Base-by-base conservation (phyloP, 768 basidiomycete genomes). In the Suillus spraguei region DNA sequence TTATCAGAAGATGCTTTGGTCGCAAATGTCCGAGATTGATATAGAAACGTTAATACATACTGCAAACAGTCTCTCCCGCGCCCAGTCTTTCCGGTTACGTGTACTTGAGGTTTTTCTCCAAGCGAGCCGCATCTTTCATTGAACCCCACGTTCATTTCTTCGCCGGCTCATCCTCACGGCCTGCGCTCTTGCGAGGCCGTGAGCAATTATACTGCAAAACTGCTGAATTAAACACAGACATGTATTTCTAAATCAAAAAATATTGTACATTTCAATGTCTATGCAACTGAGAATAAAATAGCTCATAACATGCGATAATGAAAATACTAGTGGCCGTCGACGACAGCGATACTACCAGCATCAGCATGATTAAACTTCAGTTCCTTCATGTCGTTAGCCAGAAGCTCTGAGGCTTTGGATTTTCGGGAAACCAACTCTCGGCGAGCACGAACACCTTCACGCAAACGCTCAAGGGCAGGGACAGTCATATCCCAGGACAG, bases 401-500 rank as follows among this genome's bases (percentile, higher is more conserved):
- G 11, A 8, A 41, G 16, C 24, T 65, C 63, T 32, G 32, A 7
- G 52, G 69, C 70, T 38, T 61, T 66, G 2, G 74, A 63, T 20
- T 66, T 67, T 64, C 72, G 77, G 53, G 78, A 78, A 24, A 87
- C 73, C 39, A 81, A 75, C 54, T 79, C 80, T 69, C 91, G 79
- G 62, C 97, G 87, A 39, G 88, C 91, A 60, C 84, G 87, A 5
- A 99, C 95, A 60, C 91, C 97, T 70, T 88, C 85, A n/a, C 97
- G 86, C 22, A 99, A 83, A 56, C 90, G 86, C 56, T 99, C 89
- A 59, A 99, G 82, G 1, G 87, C 81, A 2, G 88, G 87, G 6
- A 95, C 81, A 4, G 97, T 97, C 68, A 85, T 85, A 69, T 94
- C 88, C 95, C 95, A 98, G 49, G 90, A 89, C 56, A 99, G 82